Evolutionary conservation across 257 asterid species (phyloP).

Genomic region (Solanum sparsipilum): DNA sequence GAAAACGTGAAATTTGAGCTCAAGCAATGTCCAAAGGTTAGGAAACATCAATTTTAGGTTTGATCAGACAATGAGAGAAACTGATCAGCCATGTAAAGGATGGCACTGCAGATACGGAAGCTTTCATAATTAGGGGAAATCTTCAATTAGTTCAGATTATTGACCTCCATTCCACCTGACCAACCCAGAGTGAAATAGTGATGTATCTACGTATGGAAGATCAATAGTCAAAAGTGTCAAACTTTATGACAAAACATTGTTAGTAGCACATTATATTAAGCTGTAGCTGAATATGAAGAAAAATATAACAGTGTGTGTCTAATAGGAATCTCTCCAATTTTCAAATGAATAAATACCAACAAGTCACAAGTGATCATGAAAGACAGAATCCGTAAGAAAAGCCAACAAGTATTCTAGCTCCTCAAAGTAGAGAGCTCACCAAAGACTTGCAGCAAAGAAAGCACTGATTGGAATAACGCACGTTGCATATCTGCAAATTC

Average conservation of each 20-base stretch:
- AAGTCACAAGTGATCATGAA: not conserved
- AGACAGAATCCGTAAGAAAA: not conserved
- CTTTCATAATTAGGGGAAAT: not conserved
- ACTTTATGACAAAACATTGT: not conserved
- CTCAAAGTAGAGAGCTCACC: slow-evolving; percentile 35
- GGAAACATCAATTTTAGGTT: not conserved
- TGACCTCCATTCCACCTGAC: not conserved
- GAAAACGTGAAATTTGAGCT: not conserved
- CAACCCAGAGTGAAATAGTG: not conserved
- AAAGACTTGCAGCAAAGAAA: slow-evolving; percentile 82
- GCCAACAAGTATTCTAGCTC: not conserved
- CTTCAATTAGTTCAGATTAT: not conserved
- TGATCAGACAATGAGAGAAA: not conserved
- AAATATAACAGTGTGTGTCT: not conserved
- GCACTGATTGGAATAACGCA: slow-evolving; percentile 97
- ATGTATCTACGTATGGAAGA: not conserved
- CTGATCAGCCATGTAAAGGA: not conserved
- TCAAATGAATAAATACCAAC: not conserved
- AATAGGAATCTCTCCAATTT: not conserved
- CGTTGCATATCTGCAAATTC: slow-evolving; percentile 77
- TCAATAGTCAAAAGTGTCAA: not conserved
- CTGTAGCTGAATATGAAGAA: not conserved
- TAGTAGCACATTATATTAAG: not conserved
- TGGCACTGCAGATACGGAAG: not conserved
- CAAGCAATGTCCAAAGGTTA: not conserved